Conservation (phyloP, 768 basidiomycete species). For the Psilocybe cubensis region DNA sequence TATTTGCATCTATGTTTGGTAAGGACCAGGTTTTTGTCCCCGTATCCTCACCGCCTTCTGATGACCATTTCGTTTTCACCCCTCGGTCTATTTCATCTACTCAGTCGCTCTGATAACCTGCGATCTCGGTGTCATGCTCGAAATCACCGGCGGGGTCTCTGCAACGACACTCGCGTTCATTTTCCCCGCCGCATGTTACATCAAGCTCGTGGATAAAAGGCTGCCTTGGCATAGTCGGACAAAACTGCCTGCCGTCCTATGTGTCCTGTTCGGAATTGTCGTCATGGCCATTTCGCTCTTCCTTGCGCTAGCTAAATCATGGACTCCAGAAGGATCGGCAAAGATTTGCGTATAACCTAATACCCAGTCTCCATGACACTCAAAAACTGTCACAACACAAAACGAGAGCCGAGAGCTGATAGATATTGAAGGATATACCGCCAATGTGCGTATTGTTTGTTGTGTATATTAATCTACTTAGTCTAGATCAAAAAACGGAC, state of each 20-base stretch:
- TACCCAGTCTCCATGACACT: too few relatives aligned
- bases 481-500: conserved; percentile 24
- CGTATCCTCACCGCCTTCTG: neutral
- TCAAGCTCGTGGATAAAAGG: conserved; percentile 65
- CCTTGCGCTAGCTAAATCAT: conserved; percentile 78
- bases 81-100: neutral
- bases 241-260: conserved; percentile 77
- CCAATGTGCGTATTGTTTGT: neutral
- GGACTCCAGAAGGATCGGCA: conserved; percentile 70
- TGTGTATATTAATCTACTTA: conserved; percentile 18
- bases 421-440: conserved; percentile 1
- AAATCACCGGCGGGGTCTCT: conserved; percentile 96
- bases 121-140: conserved; percentile 97
- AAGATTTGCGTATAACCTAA: conserved; percentile 63
- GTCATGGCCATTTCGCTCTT: conserved; percentile 82
- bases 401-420: neutral
- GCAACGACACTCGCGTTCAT: conserved; percentile 93
- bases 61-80: conserved; percentile 11
- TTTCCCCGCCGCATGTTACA: conserved; percentile 86
- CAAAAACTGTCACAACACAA: too few relatives aligned
- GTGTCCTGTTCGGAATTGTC: conserved; percentile 72
- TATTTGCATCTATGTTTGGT: conserved; percentile 85
- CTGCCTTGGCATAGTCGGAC: conserved; percentile 68
- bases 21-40: conserved; percentile 24
- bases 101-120: conserved; percentile 91